A percentile compares a stretch with the other conserved stretches of the same genome.
Conservation (phyloP, 2,329 filamentous ascomycete species). For the Sporothrix variecibatus region DNA sequence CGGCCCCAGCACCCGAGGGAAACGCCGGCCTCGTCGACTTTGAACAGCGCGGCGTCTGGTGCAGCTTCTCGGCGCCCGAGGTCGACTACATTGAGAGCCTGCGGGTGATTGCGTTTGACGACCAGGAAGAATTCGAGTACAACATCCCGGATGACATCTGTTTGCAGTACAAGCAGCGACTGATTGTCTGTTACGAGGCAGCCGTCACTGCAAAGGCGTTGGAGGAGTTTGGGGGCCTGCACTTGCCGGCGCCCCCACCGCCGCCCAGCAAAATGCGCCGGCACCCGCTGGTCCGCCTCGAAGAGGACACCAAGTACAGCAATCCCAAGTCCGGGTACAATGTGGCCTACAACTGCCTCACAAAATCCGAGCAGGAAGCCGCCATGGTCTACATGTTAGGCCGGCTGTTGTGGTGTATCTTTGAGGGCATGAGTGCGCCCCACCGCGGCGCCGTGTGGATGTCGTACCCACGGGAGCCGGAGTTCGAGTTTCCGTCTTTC, state of each 20-base stretch:
- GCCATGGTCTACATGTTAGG: conserved; percentile 66
- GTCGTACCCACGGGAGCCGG: conserved; percentile 59
- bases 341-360: conserved; percentile 58
- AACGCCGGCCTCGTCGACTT: conserved; percentile 62
- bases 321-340: conserved; percentile 57
- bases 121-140: conserved; percentile 39
- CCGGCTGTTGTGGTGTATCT: conserved; percentile 62
- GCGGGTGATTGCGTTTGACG: conserved; percentile 54
- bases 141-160: conserved; percentile 43
- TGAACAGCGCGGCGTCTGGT: conserved; percentile 65
- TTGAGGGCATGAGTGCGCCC: conserved; percentile 61
- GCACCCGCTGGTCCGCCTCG: conserved; percentile 24
- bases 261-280: not conserved
- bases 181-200: conserved; percentile 49
- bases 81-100: conserved; percentile 61
- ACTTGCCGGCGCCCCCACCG: not conserved
- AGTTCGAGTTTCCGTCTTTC: conserved; percentile 58
- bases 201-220: not conserved
- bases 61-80: conserved; percentile 62
- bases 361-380: conserved; percentile 53
- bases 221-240: not conserved
- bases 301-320: conserved; percentile 42
- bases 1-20: conserved; percentile 38
- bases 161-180: conserved; percentile 43
- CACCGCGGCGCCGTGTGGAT: conserved; percentile 60